These are phyloP conservation scores for Cucurbita maxima DNA, from an alignment of 306 rosid genomes.

Conservation along the genomic window DNA sequence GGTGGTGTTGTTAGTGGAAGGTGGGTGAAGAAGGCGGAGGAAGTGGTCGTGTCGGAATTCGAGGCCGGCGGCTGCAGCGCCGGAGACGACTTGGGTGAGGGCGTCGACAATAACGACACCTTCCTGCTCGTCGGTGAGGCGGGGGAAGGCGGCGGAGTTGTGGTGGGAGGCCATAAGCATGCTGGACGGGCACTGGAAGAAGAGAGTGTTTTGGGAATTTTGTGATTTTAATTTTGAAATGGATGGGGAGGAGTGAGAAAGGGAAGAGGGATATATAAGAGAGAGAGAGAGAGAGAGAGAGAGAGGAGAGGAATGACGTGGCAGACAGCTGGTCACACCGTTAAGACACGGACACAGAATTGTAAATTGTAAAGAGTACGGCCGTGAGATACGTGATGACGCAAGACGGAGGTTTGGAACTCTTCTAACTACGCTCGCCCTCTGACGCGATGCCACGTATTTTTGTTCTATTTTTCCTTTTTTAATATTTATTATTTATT, in stretches of 20 bases:
- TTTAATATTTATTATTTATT: too few relatives aligned
- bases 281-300: too few relatives aligned
- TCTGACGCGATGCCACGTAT: too few relatives aligned
- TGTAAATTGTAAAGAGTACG: neutral
- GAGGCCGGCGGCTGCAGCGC: conserved; percentile 16
- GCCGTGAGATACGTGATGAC: neutral
- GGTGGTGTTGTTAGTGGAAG: neutral
- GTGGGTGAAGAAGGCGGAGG: neutral
- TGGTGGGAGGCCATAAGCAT: conserved; percentile 15
- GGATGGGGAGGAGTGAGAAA: neutral
- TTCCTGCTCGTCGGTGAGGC: conserved; percentile 52
- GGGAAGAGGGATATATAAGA: neutral
- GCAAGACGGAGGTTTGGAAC: neutral
- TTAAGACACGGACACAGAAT: neutral
- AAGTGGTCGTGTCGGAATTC: neutral
- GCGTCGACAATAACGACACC: conserved; percentile 53
- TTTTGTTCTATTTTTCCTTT: too few relatives aligned
- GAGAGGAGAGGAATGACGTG: neutral
- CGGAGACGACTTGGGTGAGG: conserved; percentile 63
- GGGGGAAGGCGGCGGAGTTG: neutral
- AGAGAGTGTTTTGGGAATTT: neutral
- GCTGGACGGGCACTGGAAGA: neutral
- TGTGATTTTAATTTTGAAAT: neutral
- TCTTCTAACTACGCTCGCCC: too few relatives aligned
- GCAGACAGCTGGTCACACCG: conserved; percentile 1